Evolutionary conservation across 2,329 filamentous ascomycete species (phyloP).

Genomic region (Botrytis fabae): DNA sequence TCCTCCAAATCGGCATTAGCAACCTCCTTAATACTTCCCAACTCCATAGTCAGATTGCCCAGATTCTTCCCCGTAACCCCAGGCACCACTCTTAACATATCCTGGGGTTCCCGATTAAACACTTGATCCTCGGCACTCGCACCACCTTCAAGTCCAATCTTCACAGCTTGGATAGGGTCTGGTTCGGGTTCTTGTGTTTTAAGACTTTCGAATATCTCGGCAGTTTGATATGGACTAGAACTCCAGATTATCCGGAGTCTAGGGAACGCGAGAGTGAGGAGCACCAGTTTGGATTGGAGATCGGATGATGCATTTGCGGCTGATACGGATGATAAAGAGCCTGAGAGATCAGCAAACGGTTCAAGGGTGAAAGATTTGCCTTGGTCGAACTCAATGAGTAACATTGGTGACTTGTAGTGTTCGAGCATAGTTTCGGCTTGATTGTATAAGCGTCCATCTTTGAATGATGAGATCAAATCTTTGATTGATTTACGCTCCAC

Average conservation of each 20-base stretch:
- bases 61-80: slow-evolving; percentile 81
- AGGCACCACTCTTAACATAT: slow-evolving; percentile 84
- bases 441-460: slow-evolving; percentile 85
- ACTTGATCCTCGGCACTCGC: slow-evolving; percentile 64
- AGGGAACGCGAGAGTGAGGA: slow-evolving; percentile 90
- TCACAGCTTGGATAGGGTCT: slow-evolving; percentile 83
- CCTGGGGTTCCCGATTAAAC: slow-evolving; percentile 83
- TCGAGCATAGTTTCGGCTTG: slow-evolving; percentile 94
- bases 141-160: slow-evolving; percentile 71
- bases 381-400: slow-evolving; percentile 96
- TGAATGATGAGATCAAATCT: slow-evolving; percentile 89
- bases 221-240: slow-evolving; percentile 88
- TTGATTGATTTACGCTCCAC: slow-evolving; percentile 92
- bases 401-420: slow-evolving; percentile 85
- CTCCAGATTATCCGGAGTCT: slow-evolving; percentile 91
- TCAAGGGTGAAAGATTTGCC: slow-evolving; percentile 97
- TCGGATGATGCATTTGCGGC: slow-evolving; percentile 66
- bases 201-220: slow-evolving; percentile 91
- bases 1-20: slow-evolving; percentile 81
- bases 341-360: slow-evolving; percentile 67
- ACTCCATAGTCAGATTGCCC: slow-evolving; percentile 67
- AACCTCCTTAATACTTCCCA: slow-evolving; percentile 76
- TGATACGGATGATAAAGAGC: slow-evolving; percentile 63
- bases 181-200: slow-evolving; percentile 90
- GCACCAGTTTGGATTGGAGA: slow-evolving; percentile 86